Evolutionary conservation across 371 early-diverging fungal species (phyloP), one percentile per base, ranked within the genome.

Genomic region (Haplosporangium sp.): DNA sequence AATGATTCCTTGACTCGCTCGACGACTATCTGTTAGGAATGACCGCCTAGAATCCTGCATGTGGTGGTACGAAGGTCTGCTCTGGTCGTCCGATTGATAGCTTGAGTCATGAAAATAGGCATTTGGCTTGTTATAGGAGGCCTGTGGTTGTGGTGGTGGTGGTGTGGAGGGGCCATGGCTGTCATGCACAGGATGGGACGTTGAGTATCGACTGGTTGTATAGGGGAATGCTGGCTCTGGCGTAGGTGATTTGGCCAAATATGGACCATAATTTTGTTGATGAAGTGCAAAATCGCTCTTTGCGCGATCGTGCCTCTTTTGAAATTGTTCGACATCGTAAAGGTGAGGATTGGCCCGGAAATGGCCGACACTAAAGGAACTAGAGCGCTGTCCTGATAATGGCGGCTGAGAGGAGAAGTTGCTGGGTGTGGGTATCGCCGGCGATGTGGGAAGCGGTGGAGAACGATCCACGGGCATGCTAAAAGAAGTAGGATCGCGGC

Each of bases 201-300:
- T n/a, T 6, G 56, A 7, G 56, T 40, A 56, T 41, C 61, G 50
- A 6, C 67, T 56, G 13, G 73, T n/a, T 4, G 64, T 46, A 50
- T 72, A 64, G 47, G 72, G n/a, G 1, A 65, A 55, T 41, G 68
- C 67, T 2, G 72, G 55, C 10, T 36, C 65, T 10, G 68, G 23
- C 3, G 65, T 53, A 10, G 79, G 79, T 3, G 79, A 79, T n/a
- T 59, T 53, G 38, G 72, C 69, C 46, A 72, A 18, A 36, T 79
- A 79, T 11, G 79, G 73, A 8, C 79, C 79, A 54, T 79, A 79
- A 59, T 79, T 79, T 36, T 79, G 79, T 21, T 79, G 79, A 38
- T 79, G 79, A 13, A 79, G 69, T 11, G 73, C 79, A 45, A 52
- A 76, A 21, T 76, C 77, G 43, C 71, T 76, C 48, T 63, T 76